phyloP scores from a whole-genome alignment of 345 rosid species.

The Excoecaria agallocha region DNA sequence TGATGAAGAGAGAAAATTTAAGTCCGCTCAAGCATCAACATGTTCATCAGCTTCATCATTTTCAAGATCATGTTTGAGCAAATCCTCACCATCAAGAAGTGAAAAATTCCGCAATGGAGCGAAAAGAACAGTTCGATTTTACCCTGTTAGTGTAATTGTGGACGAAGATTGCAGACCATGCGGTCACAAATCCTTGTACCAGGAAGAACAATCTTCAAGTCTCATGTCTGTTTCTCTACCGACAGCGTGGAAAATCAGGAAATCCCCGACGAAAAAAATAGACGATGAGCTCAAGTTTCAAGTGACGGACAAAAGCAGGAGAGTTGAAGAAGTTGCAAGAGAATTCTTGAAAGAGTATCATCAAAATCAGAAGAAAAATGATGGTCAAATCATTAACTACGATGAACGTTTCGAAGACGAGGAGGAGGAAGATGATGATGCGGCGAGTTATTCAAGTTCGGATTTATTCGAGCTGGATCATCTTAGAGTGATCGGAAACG shows the following conservation, averaged over 20 bases:
- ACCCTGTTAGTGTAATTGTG: slow-evolving; percentile 63
- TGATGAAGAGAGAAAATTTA: slow-evolving; percentile 35
- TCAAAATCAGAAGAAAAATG: slow-evolving; percentile 30
- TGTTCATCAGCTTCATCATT: slow-evolving; percentile 86
- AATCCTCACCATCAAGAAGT: slow-evolving; percentile 52
- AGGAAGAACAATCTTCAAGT: slow-evolving; percentile 14
- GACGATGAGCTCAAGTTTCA: slow-evolving; percentile 21
- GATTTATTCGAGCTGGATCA: slow-evolving; percentile 36
- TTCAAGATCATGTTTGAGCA: slow-evolving; percentile 79
- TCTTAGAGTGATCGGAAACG: slow-evolving; percentile 19
- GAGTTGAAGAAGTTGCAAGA: slow-evolving; percentile 45
- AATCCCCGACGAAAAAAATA: slow-evolving; percentile 29
- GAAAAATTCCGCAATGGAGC: slow-evolving; percentile 55
- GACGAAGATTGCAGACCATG: slow-evolving; percentile 67
- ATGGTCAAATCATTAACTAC: not conserved
- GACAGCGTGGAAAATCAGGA: slow-evolving; percentile 45
- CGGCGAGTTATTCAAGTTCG: slow-evolving; percentile 31
- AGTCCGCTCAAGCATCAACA: slow-evolving; percentile 47
- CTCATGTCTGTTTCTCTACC: slow-evolving; percentile 39
- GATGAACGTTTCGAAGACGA: not conserved
- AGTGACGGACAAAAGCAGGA: slow-evolving; percentile 28
- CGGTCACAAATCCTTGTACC: slow-evolving; percentile 42
- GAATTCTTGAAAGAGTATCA: slow-evolving; percentile 44
- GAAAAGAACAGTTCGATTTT: slow-evolving; percentile 63
- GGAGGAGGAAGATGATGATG: slow-evolving; percentile 24